Percentiles rank a stretch among this genome's conserved stretches.
phyloP scores from a whole-genome alignment of 129 eudicot species.

The sunflower (Helianthus annuus) region DNA sequence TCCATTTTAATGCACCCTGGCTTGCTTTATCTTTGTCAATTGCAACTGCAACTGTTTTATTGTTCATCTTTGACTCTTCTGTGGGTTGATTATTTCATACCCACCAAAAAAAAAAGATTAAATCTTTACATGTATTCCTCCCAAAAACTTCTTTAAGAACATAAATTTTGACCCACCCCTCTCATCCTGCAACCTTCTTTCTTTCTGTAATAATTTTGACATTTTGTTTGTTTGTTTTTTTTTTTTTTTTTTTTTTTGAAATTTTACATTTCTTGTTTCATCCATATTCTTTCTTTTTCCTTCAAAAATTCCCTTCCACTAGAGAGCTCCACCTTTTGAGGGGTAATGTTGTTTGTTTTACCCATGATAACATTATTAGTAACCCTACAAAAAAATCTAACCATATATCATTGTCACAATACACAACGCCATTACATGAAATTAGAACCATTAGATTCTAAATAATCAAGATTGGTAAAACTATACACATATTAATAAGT shows the following conservation, averaged over 20 bases:
- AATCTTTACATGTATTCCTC: conserved; percentile 9
- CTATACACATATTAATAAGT: too few relatives aligned
- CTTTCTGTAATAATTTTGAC: not conserved
- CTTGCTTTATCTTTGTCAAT: conserved; percentile 69
- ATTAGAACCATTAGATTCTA: too few relatives aligned
- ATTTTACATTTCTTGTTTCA: conserved; percentile 16
- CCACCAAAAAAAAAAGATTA: conserved; percentile 20
- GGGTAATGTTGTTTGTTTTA: not conserved
- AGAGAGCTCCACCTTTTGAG: conserved; percentile 23
- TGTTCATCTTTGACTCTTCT: conserved; percentile 21
- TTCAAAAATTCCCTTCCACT: conserved; percentile 9
- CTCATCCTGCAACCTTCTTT: conserved; percentile 11
- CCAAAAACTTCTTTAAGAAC: not conserved
- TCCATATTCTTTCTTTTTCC: conserved; percentile 20
- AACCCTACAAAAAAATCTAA: not conserved
- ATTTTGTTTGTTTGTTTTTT: not conserved
- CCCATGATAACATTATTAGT: not conserved
- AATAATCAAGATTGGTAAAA: too few relatives aligned
- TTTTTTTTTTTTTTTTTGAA: too few relatives aligned
- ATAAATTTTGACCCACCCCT: not conserved
- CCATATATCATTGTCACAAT: not conserved
- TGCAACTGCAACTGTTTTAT: conserved; percentile 64
- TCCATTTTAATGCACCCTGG: conserved; percentile 72
- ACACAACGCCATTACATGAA: too few relatives aligned
- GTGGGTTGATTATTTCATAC: conserved; percentile 12